Evolutionary conservation across 331 rosid genomes (phyloP), one percentile per base, ranked within the genome.

Genomic region (Phaseolus coccineus): DNA sequence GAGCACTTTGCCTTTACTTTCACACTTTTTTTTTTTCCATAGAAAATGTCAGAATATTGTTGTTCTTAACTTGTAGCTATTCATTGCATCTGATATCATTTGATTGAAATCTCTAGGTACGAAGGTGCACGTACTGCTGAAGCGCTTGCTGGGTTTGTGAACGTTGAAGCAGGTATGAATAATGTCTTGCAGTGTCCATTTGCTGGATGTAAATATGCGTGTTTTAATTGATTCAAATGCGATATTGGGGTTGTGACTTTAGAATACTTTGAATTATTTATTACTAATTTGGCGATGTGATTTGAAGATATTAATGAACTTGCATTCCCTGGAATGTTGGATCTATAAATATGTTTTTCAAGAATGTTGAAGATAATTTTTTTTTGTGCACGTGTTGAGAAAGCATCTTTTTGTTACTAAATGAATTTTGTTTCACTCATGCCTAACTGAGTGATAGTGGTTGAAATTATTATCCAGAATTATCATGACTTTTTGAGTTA

Each of bases 61-160:
- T 67, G 28, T 48, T 28, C 25, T 68, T 44, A 74, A 42, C 40
- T 42, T 39, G 15, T 12, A 37, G 61, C 59, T 48, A 5, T 69
- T 50, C 7, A 19, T 82, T 59, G 55, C 73, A 28, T 63, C 14
- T 56, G 28, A 63, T 39, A 30, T 39, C 55, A 19, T 48, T 12
- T 81, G 62, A 88, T 46, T 25, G 35, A 25, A 69, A 77, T 79
- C 35, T 57, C 75, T 70, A 95, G 97, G 85, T 93, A 81, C 75
- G 97, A 93, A 81, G 97, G 97, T 14, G 86, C 89, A 27, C 94
- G 93, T 19, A 82, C 88, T 5, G 90, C 97, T 5, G 97, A 95
- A 72, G 90, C 96, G 81, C 97, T 95, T 70, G 80, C 82, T 24
- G 94, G 88, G 57, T 95, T 62, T 86, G 90, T 95, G 50, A 95